A percentile compares a stretch with the other conserved stretches of the same genome.
Evolutionary conservation across 106 monocot species (phyloP).

Genomic region (Acanthochlamys bracteata): DNA sequence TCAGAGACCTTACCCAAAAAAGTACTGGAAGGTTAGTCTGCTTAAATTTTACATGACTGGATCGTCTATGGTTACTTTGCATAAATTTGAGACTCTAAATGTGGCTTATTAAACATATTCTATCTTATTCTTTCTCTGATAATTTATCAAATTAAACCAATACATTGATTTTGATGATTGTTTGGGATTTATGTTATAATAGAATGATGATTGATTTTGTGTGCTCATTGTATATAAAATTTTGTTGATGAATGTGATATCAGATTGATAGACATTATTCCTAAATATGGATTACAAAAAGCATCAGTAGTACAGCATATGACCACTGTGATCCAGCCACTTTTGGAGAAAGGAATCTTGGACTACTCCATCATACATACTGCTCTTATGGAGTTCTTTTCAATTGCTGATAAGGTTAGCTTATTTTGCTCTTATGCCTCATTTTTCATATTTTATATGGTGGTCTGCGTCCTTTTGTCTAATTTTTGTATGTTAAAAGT

Average conservation of each 20-base stretch:
- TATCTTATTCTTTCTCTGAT: too few relatives aligned
- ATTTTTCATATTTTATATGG: too few relatives aligned
- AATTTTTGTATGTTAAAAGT: constrained; percentile 26
- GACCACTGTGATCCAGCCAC: constrained; percentile 49
- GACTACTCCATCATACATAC: constrained; percentile 70
- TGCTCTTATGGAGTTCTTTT: constrained; percentile 48
- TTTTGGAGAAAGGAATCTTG: constrained; percentile 66
- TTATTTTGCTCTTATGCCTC: too few relatives aligned
- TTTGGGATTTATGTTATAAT: too few relatives aligned
- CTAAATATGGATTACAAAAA: constrained; percentile 48
- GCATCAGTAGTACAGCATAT: constrained; percentile 61
- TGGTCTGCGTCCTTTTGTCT: constrained; percentile 3
- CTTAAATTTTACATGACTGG: neutral
- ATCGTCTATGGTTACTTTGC: too few relatives aligned
- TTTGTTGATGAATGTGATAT: too few relatives aligned
- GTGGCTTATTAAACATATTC: too few relatives aligned
- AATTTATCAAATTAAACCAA: too few relatives aligned
- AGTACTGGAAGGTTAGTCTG: constrained; percentile 54
- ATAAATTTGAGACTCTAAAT: too few relatives aligned
- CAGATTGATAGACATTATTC: constrained; percentile 58
- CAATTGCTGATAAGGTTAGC: constrained; percentile 62
- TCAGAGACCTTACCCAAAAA: constrained; percentile 59
- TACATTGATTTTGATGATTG: too few relatives aligned
- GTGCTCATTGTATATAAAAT: too few relatives aligned
- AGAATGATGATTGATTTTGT: too few relatives aligned